These are phyloP conservation scores for Boletus tylopilopsis DNA, from an alignment of 768 basidiomycete species.

Conservation along the genomic window DNA sequence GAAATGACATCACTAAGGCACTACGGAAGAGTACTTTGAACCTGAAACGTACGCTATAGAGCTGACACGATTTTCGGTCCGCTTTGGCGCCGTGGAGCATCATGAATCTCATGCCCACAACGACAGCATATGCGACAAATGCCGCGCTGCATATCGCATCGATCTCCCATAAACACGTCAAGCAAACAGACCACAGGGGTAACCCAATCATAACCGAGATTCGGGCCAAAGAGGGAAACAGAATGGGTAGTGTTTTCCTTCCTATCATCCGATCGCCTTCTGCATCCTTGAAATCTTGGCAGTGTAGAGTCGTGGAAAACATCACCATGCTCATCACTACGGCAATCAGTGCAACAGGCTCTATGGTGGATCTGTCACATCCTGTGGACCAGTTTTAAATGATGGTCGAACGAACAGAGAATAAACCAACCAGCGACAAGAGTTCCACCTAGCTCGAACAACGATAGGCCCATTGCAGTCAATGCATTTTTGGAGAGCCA, in stretches of 20 bases:
- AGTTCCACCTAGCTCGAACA: slow-evolving; percentile 38
- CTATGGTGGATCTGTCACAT: slow-evolving; percentile 20
- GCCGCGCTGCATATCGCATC: slow-evolving; percentile 25
- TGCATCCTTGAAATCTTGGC: slow-evolving; percentile 38
- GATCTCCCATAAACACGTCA: slow-evolving; percentile 25
- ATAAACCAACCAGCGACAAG: slow-evolving; percentile 32
- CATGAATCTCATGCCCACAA: slow-evolving; percentile 28
- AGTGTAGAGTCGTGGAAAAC: slow-evolving; percentile 35
- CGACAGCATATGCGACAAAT: slow-evolving; percentile 23
- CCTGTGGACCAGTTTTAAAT: slow-evolving; percentile 18
- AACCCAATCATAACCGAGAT: slow-evolving; percentile 24
- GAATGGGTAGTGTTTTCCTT: slow-evolving; percentile 42
- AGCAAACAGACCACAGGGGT: slow-evolving; percentile 29
- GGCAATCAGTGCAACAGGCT: slow-evolving; percentile 27
- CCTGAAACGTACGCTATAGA: slow-evolving; percentile 29
- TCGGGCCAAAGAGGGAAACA: slow-evolving; percentile 33
- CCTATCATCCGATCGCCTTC: slow-evolving; percentile 39
- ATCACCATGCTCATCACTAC: slow-evolving; percentile 30
- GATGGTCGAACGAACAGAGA: background rate
- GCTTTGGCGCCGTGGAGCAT: slow-evolving; percentile 18
- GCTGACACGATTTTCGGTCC: slow-evolving; percentile 26
- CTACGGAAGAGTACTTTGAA: background rate
- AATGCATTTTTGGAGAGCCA: slow-evolving; percentile 35
- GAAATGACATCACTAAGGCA: background rate
- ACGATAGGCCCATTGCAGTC: slow-evolving; percentile 35